Percentiles rank a stretch among this genome's conserved stretches.
Evolutionary conservation across 139 green algal genomes (phyloP).

Genomic region (Pleodorina starrii): DNA sequence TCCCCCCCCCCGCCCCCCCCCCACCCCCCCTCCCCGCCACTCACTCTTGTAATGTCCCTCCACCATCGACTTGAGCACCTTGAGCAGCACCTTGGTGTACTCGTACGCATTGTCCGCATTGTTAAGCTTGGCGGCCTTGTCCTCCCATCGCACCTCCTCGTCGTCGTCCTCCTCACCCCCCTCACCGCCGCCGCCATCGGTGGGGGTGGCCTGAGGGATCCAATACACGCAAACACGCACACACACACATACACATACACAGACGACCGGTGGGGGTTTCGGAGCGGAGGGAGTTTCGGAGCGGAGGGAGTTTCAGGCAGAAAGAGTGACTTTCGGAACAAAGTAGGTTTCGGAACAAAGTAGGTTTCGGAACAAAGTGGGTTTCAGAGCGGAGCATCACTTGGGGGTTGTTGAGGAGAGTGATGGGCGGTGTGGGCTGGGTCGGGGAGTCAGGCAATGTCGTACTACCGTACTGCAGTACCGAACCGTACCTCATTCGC

Average conservation of each 20-base stretch:
- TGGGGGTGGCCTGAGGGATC: background rate
- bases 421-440: no score
- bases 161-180: slow-evolving; percentile 23
- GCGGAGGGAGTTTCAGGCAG: no score
- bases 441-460: no score
- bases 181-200: background rate
- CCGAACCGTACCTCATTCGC: background rate
- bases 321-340: no score
- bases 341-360: no score
- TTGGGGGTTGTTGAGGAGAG: no score
- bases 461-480: no score
- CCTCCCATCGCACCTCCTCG: slow-evolving; percentile 47
- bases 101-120: slow-evolving; percentile 29
- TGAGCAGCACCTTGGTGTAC: slow-evolving; percentile 33
- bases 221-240: background rate
- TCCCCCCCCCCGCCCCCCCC: background rate
- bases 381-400: no score
- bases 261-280: no score
- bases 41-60: slow-evolving; percentile 51
- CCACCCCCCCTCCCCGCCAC: background rate
- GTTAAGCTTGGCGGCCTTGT: slow-evolving; percentile 39
- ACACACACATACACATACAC: background rate
- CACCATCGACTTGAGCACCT: slow-evolving; percentile 42
- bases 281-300: no score
- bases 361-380: no score